Base-by-base conservation (phyloP, 2,329 filamentous ascomycete species). In the Fusarium ambrosium region DNA sequence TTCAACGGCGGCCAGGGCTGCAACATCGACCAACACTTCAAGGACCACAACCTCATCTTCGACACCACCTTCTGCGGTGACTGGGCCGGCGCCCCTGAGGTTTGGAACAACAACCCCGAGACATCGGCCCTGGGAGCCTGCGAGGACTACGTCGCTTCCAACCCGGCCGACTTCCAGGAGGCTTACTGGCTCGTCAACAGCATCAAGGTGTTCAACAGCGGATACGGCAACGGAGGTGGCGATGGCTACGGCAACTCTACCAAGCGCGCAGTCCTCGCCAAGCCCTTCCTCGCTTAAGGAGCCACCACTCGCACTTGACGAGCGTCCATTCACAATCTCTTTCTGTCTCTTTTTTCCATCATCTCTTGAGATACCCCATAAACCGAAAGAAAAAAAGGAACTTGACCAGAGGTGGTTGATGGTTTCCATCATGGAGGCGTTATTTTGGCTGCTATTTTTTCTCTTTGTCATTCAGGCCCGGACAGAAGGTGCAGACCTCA, bases 61-160 rank as follows among this genome's bases (percentile, higher is more conserved):
- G 91, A 96, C 84, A 97, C 92, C 1, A 93, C 93, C 7, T 94
- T 97, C 82, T 98, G 95, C 82, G 95, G 95, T 22, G 90, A 93
- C 79, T 98, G 95, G 95, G 95, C 95, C 9, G 94, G 94, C 27
- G 81, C 85, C 48, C 64, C 76, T 16, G 67, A 73, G 5, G 90
- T 92, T 37, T 97, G 93, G 92, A 78, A 79, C 59, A 79, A 81
- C 36, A 87, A 91, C 69, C 71, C 83, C 6, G 87, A 88, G 51
- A 95, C 93, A 82, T 84, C 87, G 2, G 83, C 87, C 45, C 86
- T 90, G 74, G 93, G 90, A 43, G 92, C 91, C 1, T 98, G 95
- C 85, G 80, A 91, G 32, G 89, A 90, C 27, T 97, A 91, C 81
- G 95, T 97, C 24, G 86, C 87, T 64, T 85, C 88, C 76, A 93